Evolutionary conservation across 352 stramenopile genomes (phyloP), one percentile per base, ranked within the genome.

Genomic region (Globisporangium nodosum): DNA sequence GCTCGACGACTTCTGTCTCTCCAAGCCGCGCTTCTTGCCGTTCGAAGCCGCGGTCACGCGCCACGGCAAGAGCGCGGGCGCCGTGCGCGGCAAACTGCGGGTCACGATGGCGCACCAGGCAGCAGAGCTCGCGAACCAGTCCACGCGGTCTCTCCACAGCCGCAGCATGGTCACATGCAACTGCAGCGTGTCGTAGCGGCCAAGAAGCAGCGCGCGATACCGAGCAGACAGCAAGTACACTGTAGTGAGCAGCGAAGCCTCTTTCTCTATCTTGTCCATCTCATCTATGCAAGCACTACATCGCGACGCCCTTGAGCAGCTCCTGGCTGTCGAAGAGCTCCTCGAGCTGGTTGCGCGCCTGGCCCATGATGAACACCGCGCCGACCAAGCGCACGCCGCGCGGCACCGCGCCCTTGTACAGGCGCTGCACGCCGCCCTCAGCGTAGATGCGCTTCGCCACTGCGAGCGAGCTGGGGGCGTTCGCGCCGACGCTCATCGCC

Each of bases 281-380:
- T 37, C 6, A 37, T 12, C 33, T 37, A 27, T 27, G 24, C 24
- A 1, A 27, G 27, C n/a, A 18, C 37, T 51, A 64, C 27, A 58
- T 55, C 51, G 47, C 55, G 12, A 9, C 35, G 35, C 35, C 53
- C 58, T 74, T 71, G 35, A 92, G 69, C 31, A 92, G 46, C 48
- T 66, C 60, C 58, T 90, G 73, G 50, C 81, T 74, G 31, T 88
- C 78, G 59, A 92, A 89, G 46, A 81, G 33, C 56, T 87, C 71
- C 63, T 94, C 85, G 9, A 94, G 69, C 50, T 70, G 63, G 54
- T 87, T 79, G 49, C 83, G 82, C 49, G 82, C 73, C 58, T 90
- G 77, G 37, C 81, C 80, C 39, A 94, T 64, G 62, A 94, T 92
- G 56, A 94, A 92, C 13, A 94, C 85, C 13, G 85, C 85, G 21